phyloP scores from a whole-genome alignment of 768 basidiomycete species.

The Podaxis sp. region DNA sequence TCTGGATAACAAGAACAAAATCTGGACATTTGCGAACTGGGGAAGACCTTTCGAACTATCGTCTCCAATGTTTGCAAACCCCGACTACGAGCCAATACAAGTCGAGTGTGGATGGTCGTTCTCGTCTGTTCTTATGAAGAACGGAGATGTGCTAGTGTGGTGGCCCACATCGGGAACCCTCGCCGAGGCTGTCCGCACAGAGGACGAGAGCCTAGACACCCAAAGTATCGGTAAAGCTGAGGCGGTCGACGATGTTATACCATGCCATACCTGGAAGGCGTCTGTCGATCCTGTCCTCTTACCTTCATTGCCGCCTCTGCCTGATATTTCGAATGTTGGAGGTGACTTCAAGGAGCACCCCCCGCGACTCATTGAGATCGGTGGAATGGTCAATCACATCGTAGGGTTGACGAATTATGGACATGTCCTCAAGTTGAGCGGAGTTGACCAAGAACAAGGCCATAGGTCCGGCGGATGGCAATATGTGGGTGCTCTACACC shows the following conservation, averaged over 20 bases:
- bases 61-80: constrained; percentile 43
- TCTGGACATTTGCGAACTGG: constrained; percentile 79
- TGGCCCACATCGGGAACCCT: constrained; percentile 58
- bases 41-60: constrained; percentile 70
- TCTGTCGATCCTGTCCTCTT: constrained; percentile 49
- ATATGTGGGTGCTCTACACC: constrained; percentile 50
- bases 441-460: constrained; percentile 37
- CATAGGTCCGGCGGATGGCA: constrained; percentile 48
- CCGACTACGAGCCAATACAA: constrained; percentile 41
- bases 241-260: constrained; percentile 40
- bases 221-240: constrained; percentile 30
- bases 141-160: constrained; percentile 73
- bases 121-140: constrained; percentile 65
- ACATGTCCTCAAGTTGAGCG: constrained; percentile 64
- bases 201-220: constrained; percentile 43
- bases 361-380: constrained; percentile 70
- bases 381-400: constrained; percentile 67
- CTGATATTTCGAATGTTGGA: constrained; percentile 33
- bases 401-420: constrained; percentile 79
- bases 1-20: constrained; percentile 50
- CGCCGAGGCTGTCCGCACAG: constrained; percentile 27
- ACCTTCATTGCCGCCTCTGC: constrained; percentile 58
- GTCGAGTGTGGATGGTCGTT: constrained; percentile 81
- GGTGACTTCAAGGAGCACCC: constrained; percentile 20
- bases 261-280: constrained; percentile 59